Evolutionary conservation across 805 yeast genomes (phyloP).

Genomic region (Metschnikowia lunata): DNA sequence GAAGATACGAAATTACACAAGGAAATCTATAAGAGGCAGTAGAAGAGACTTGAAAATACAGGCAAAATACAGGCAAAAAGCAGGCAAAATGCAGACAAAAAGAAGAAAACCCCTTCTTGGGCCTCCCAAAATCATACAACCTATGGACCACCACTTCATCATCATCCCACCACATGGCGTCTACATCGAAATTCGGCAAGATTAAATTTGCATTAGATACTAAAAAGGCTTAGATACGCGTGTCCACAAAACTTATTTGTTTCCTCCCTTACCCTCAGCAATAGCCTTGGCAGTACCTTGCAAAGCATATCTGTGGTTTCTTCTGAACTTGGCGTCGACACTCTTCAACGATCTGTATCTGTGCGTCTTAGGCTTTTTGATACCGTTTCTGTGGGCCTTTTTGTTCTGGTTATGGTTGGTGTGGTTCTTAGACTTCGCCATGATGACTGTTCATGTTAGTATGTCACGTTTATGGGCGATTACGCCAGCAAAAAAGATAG

Average conservation of each 20-base stretch:
- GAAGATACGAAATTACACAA: too few relatives aligned
- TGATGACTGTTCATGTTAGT: constrained; percentile 43
- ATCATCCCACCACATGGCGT: background rate
- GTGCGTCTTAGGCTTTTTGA: constrained; percentile 98
- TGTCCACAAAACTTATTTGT: constrained; percentile 5
- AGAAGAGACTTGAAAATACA: too few relatives aligned
- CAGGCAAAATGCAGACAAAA: too few relatives aligned
- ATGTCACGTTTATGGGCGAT: background rate
- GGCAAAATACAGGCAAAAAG: too few relatives aligned
- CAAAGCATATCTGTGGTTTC: constrained; percentile 99
- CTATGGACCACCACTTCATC: too few relatives aligned
- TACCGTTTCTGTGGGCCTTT: constrained; percentile 99
- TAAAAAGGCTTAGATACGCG: constrained; percentile 1
- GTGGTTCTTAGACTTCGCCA: constrained; percentile 99
- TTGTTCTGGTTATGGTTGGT: constrained; percentile 99
- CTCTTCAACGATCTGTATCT: constrained; percentile 98
- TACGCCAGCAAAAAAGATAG: too few relatives aligned
- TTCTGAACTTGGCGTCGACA: constrained; percentile 98
- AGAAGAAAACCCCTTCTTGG: too few relatives aligned
- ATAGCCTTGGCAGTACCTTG: constrained; percentile 95
- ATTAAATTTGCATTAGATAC: constrained; percentile 16
- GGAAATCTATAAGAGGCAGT: too few relatives aligned
- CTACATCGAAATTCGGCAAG: background rate
- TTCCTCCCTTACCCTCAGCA: constrained; percentile 41
- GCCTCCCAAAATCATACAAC: too few relatives aligned